phyloP scores from a whole-genome alignment of 2,329 filamentous ascomycete species.

The Fusarium verrucosum region DNA sequence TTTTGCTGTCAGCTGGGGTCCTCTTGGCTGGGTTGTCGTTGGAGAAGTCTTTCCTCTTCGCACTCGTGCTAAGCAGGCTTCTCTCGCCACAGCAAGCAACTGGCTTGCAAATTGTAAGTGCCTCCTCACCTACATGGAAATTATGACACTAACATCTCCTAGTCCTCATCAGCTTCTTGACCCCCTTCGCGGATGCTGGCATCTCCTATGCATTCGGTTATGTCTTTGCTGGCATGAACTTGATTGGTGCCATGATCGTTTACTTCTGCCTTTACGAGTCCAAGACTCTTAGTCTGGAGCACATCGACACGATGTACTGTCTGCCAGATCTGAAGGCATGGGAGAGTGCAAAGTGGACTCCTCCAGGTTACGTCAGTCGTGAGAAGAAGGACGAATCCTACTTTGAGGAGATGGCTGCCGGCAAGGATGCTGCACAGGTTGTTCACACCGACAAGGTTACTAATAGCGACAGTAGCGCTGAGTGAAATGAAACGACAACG shows the following conservation, averaged over 20 bases:
- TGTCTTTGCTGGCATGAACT: constrained; percentile 70
- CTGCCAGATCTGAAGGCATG: constrained; percentile 66
- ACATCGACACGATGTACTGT: constrained; percentile 77
- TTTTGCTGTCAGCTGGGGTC: constrained; percentile 76
- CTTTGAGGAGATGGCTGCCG: constrained; percentile 36
- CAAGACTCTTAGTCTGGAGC: constrained; percentile 71
- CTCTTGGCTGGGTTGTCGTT: constrained; percentile 73
- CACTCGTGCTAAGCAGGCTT: constrained; percentile 63
- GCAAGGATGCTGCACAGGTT: constrained; percentile 28
- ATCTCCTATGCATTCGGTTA: constrained; percentile 73
- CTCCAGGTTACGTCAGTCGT: constrained; percentile 54
- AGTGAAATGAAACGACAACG: neutral
- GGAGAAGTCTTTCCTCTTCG: constrained; percentile 71
- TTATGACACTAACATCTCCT: constrained; percentile 4
- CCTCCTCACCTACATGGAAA: accelerated
- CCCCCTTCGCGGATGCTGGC: constrained; percentile 68
- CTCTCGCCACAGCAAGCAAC: constrained; percentile 64
- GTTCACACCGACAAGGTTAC: constrained; percentile 35
- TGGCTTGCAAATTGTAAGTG: constrained; percentile 67
- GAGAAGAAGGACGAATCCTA: constrained; percentile 48
- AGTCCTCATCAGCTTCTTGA: constrained; percentile 73
- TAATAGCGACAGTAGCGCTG: constrained; percentile 4
- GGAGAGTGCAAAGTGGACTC: constrained; percentile 64
- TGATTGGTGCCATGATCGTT: constrained; percentile 66
- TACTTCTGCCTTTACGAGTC: constrained; percentile 77